Evolutionary conservation across 2,329 filamentous ascomycete species (phyloP).

Genomic region (Fulvia fulva): DNA sequence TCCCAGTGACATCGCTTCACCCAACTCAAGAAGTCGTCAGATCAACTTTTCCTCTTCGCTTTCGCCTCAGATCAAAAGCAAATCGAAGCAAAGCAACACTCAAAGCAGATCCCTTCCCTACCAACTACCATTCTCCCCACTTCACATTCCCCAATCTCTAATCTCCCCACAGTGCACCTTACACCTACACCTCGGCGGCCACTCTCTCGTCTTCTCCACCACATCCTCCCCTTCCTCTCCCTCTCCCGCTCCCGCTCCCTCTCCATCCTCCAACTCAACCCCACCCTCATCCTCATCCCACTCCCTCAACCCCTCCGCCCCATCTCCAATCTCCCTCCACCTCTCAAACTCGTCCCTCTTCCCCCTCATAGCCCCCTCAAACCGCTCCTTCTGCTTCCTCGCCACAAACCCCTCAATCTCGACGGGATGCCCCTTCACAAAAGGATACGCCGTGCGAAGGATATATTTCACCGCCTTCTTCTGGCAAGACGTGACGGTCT

Average conservation of each 20-base stretch:
- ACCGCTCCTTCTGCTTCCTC: slow-evolving; percentile 20
- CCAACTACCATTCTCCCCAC: no score
- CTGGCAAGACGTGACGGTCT: slow-evolving; percentile 23
- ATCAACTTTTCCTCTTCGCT: no score
- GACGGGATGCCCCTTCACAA: slow-evolving; percentile 24
- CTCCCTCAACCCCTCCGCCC: slow-evolving; percentile 6
- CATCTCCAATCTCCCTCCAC: slow-evolving; percentile 12
- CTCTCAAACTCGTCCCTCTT: slow-evolving; percentile 11
- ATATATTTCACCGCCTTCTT: slow-evolving; percentile 21
- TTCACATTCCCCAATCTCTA: not conserved
- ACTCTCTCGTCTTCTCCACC: not conserved
- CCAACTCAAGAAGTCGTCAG: no score
- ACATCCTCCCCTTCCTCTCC: not conserved
- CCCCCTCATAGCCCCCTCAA: slow-evolving; percentile 15
- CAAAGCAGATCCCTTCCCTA: not conserved
- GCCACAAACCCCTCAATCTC: slow-evolving; percentile 25
- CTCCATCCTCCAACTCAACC: not conserved
- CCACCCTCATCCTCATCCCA: slow-evolving; percentile 8
- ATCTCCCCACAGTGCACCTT: not conserved
- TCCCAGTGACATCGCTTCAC: no score
- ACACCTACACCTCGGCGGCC: not conserved
- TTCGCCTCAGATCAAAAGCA: no score
- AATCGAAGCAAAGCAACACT: no score
- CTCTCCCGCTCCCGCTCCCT: slow-evolving; percentile 8
- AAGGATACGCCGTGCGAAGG: slow-evolving; percentile 22